Evolutionary conservation across 805 yeast species (phyloP).

Genomic region (Cephaloascus fragrans): DNA sequence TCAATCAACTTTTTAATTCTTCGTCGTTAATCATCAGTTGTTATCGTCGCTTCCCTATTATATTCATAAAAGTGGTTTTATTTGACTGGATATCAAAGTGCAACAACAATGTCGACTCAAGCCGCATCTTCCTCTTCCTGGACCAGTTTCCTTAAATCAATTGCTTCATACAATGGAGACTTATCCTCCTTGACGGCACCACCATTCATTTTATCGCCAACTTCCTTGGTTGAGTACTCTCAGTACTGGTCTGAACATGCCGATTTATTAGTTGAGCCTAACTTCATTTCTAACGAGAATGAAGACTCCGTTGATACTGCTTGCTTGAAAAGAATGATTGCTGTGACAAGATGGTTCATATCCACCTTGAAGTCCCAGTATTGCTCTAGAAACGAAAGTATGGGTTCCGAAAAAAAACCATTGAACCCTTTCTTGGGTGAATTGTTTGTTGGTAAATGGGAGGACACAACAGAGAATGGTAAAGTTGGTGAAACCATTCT

Average conservation of each 20-base stretch:
- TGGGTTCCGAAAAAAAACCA: constrained; percentile 97
- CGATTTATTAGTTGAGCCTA: constrained; percentile 70
- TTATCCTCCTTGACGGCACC: constrained; percentile 93
- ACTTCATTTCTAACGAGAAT: constrained; percentile 30
- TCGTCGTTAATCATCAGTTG: no score
- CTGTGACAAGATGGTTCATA: constrained; percentile 85
- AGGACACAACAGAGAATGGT: constrained; percentile 34
- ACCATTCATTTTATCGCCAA: constrained; percentile 88
- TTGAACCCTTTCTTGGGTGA: constrained; percentile 95
- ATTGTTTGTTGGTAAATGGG: constrained; percentile 86
- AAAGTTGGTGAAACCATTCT: constrained; percentile 68
- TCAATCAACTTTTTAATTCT: no score
- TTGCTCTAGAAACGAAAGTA: constrained; percentile 80
- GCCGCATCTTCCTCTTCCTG: constrained; percentile 52
- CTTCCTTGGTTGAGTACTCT: constrained; percentile 83
- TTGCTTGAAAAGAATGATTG: constrained; percentile 59
- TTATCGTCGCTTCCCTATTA: no score
- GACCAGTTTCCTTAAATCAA: constrained; percentile 84
- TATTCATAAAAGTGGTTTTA: no score
- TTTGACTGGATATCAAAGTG: no score
- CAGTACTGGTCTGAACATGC: constrained; percentile 96
- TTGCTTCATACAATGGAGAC: constrained; percentile 91
- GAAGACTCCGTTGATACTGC: constrained; percentile 26
- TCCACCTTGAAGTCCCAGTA: constrained; percentile 90
- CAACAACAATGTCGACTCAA: constrained; percentile 17